Conservation (phyloP, 2,329 filamentous ascomycete genomes). For the Aciculosporium take region DNA sequence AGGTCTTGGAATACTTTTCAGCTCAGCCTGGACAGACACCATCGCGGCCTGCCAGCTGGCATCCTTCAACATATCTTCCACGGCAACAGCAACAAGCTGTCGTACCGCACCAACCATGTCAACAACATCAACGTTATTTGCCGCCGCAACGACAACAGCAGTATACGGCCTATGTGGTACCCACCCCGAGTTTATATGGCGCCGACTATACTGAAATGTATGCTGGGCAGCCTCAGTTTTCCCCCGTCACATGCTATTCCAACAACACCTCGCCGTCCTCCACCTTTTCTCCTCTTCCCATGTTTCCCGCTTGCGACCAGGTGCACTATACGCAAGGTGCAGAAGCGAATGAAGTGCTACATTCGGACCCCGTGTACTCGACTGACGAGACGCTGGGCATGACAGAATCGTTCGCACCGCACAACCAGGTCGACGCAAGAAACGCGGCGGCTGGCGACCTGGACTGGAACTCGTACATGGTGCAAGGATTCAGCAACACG, state of each 20-base stretch:
- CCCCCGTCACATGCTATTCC: conserved; percentile 41
- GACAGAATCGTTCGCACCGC: conserved; percentile 19
- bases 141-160: conserved; percentile 14
- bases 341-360: conserved; percentile 21
- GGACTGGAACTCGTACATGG: conserved; percentile 33
- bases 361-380: conserved; percentile 16
- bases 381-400: conserved; percentile 10
- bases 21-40: conserved; percentile 7
- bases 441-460: conserved; percentile 9
- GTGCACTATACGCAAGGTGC: conserved; percentile 27
- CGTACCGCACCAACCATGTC: neutral
- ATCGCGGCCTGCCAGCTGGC: conserved; percentile 47
- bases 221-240: conserved; percentile 27
- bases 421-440: conserved; percentile 7
- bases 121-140: neutral
- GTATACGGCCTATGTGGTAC: conserved; percentile 24
- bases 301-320: conserved; percentile 25
- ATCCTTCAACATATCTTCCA: conserved; percentile 44
- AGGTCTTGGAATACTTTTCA: conserved; percentile 25
- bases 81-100: conserved; percentile 8
- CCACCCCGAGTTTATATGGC: conserved; percentile 19
- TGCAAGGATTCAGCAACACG: conserved; percentile 31
- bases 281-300: conserved; percentile 38
- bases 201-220: conserved; percentile 29
- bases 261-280: conserved; percentile 42